Base-by-base conservation (phyloP, 352 stramenopile genomes). In the Pythium plurisporium region DNA sequence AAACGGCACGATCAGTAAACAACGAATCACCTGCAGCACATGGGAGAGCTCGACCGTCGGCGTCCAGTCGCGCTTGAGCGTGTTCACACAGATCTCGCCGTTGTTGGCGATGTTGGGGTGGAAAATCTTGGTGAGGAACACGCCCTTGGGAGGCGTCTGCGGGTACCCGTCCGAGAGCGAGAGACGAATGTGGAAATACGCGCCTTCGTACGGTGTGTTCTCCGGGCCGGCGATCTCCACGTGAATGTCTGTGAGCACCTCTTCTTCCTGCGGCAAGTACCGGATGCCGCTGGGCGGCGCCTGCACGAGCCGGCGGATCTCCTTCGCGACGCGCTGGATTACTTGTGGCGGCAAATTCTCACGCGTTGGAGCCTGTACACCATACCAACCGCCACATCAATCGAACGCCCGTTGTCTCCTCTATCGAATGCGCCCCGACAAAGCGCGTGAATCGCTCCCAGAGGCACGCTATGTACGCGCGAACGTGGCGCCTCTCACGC, bases 81-180 rank as follows among this genome's bases (percentile, higher is more conserved):
- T 99, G 69, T 99, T 99, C 22, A 99, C 97, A 65, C 97, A 99
- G 75, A 99, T 99, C 34, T 98, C 96, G 34, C 97, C 97, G 23
- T 91, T 97, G 12, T 79, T 91, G 20, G 96, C 95, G 20, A 99
- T 96, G 74, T 99, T 99, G 0, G 97, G 97, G 70, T 99, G 97
- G 75, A 98, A 99, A 50, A 99, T 99, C 82, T 98, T 99, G 31
- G 97, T 99, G 20, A 99, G 70, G 63, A 99, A 99, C 56, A 98
- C 94, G 27, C 95, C 87, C 50, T 87, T 87, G 9, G 89, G 89
- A 19, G 89, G 88, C 44, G 86, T 70, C 29, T 84, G 69, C 17
- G 90, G 90, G 55, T 95, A 97, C 34, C 89, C 82, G 26, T 88
- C 79, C 23, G 85, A 91, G 17, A 98, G 75, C 29, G 96, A 74